A percentile compares a stretch with the other conserved stretches of the same genome.
phyloP scores from a whole-genome alignment of 1,284 basidiomycete species.

The Cryptococcus sp. region DNA sequence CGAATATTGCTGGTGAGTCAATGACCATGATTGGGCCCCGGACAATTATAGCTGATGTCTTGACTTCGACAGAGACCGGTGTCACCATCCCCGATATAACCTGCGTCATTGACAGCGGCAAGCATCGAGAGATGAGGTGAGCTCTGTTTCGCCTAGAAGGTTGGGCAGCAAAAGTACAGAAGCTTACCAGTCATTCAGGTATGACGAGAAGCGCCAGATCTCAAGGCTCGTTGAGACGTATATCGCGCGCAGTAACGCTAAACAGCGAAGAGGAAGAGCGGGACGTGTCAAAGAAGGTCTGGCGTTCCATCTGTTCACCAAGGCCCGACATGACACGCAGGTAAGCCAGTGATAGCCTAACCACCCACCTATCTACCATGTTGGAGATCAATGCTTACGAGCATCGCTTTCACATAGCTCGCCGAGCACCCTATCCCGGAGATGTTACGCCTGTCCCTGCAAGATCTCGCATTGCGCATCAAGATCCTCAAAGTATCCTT shows the following conservation, averaged over 20 bases:
- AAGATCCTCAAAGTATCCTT: conserved; percentile 95
- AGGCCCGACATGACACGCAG: conserved; percentile 73
- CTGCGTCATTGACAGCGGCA: conserved; percentile 94
- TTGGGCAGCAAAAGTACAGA: too few species aligned
- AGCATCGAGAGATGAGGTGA: conserved; percentile 86
- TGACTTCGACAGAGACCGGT: conserved; percentile 78
- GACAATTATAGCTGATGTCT: neutral
- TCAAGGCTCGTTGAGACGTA: conserved; percentile 91
- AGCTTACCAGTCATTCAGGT: conserved; percentile 57
- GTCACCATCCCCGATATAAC: conserved; percentile 98
- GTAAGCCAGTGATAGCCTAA: conserved; percentile 25
- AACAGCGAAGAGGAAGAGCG: conserved; percentile 85
- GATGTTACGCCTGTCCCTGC: conserved; percentile 91
- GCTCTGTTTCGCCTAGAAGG: conserved; percentile 2
- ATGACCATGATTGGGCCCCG: too few species aligned
- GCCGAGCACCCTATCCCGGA: conserved; percentile 92
- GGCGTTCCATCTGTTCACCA: conserved; percentile 96
- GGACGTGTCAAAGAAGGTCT: conserved; percentile 89
- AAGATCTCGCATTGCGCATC: conserved; percentile 91
- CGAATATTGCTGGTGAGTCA: conserved; percentile 54
- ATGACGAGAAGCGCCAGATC: conserved; percentile 96
- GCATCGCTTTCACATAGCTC: conserved; percentile 59
- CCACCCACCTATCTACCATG: neutral
- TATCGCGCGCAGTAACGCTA: conserved; percentile 89
- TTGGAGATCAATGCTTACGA: neutral